phyloP scores from a whole-genome alignment of 2,329 filamentous ascomycete species.

The Teratosphaeria destructans region DNA sequence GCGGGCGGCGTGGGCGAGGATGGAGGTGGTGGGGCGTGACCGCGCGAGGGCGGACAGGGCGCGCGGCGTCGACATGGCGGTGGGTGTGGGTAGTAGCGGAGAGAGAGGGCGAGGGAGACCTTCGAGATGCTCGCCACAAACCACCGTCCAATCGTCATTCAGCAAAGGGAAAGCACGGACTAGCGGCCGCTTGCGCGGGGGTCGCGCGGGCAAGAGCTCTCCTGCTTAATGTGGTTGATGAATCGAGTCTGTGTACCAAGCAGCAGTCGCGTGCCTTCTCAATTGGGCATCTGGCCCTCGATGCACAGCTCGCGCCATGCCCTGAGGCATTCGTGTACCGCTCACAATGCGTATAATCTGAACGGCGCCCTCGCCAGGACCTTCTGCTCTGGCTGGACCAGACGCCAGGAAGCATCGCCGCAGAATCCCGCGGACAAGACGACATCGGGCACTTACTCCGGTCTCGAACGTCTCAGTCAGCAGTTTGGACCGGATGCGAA shows the following conservation, averaged over 20 bases:
- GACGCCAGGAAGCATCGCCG: neutral
- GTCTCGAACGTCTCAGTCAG: neutral
- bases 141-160: neutral
- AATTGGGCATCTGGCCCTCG: neutral
- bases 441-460: neutral
- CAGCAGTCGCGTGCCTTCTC: neutral
- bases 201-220: neutral
- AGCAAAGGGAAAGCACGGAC: neutral
- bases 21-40: conserved; percentile 28
- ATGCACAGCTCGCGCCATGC: conserved; percentile 5
- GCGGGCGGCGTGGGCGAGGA: conserved; percentile 29
- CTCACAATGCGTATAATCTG: conserved; percentile 15
- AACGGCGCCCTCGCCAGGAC: conserved; percentile 12
- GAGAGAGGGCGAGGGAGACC: neutral
- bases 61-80: conserved; percentile 37
- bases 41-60: conserved; percentile 39
- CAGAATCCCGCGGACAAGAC: neutral
- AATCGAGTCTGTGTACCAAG: neutral
- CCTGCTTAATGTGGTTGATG: neutral
- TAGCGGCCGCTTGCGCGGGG: neutral
- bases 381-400: conserved; percentile 7
- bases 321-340: conserved; percentile 8
- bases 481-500: neutral
- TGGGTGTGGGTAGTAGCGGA: neutral
- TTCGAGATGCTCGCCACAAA: neutral